These are phyloP conservation scores for Cercophora newfieldiana DNA, from an alignment of 495 filamentous ascomycete species.

Conservation along the genomic window DNA sequence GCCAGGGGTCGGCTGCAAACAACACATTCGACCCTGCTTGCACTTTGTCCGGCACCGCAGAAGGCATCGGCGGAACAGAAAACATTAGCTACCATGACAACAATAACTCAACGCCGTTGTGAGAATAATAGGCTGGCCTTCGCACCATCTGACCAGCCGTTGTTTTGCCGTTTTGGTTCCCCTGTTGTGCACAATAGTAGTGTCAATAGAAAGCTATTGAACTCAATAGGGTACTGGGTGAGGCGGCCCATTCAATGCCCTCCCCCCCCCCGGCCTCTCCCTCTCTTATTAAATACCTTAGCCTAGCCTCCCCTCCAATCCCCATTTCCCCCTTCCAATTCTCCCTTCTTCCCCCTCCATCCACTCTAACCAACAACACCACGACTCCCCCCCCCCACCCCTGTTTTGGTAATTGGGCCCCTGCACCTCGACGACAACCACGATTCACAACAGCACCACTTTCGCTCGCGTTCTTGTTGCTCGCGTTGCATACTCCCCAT, in stretches of 20 bases:
- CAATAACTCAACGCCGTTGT: not conserved
- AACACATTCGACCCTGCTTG: not conserved
- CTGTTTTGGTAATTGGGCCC: not conserved
- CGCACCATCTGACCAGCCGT: not conserved
- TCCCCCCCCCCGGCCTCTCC: slow-evolving; percentile 11
- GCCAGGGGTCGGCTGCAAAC: slow-evolving; percentile 8
- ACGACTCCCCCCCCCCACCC: not conserved
- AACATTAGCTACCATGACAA: not conserved
- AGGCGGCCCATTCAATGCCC: slow-evolving; percentile 13
- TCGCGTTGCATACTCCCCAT: not conserved
- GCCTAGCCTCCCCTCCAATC: slow-evolving; percentile 13
- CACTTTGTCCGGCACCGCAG: not conserved
- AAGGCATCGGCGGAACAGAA: not conserved
- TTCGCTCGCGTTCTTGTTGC: not conserved
- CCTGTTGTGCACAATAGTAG: not conserved
- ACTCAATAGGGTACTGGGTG: slow-evolving; percentile 1
- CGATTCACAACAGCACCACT: not conserved
- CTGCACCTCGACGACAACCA: not conserved
- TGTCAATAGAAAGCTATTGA: too few species aligned
- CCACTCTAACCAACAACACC: not conserved
- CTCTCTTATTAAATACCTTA: slow-evolving; percentile 14
- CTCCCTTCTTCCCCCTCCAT: not conserved
- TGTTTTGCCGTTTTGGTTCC: not conserved
- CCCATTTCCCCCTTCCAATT: slow-evolving; percentile 11
- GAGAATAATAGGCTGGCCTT: not conserved